Percentiles rank a stretch among this genome's conserved stretches.
Conservation (phyloP, 257 asterid genomes). For the Coffea eugenioides region DNA sequence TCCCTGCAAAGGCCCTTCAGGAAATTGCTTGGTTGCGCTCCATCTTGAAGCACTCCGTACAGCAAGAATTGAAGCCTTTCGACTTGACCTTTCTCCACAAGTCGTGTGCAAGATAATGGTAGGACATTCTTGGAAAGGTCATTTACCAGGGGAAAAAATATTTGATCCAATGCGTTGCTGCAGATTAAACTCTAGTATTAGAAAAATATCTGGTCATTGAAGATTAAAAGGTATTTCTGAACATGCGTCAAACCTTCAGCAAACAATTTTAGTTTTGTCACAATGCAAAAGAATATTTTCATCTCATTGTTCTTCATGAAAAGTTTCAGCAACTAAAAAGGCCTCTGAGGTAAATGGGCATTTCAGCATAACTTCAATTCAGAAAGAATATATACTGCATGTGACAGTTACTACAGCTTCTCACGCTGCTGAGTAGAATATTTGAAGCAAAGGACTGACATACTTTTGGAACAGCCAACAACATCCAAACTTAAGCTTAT, state of each 20-base stretch:
- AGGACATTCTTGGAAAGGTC: constrained; percentile 36
- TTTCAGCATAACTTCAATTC: neutral
- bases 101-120: constrained; percentile 32
- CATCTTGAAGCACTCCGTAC: constrained; percentile 40
- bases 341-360: neutral
- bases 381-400: neutral
- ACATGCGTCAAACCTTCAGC: neutral
- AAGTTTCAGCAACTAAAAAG: neutral
- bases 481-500: neutral
- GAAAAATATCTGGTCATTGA: neutral
- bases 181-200: constrained; percentile 19
- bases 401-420: neutral
- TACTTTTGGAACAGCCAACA: neutral
- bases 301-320: no score
- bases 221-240: neutral
- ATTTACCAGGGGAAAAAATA: constrained; percentile 49
- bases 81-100: constrained; percentile 56
- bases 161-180: constrained; percentile 72
- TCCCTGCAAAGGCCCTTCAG: constrained; percentile 54
- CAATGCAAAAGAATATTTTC: neutral
- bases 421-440: neutral
- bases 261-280: neutral
- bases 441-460: neutral
- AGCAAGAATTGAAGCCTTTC: constrained; percentile 56
- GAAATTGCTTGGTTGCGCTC: constrained; percentile 37